Evolutionary conservation across 2,329 filamentous ascomycete genomes (phyloP).

Genomic region (Leptographium galeiforme): DNA sequence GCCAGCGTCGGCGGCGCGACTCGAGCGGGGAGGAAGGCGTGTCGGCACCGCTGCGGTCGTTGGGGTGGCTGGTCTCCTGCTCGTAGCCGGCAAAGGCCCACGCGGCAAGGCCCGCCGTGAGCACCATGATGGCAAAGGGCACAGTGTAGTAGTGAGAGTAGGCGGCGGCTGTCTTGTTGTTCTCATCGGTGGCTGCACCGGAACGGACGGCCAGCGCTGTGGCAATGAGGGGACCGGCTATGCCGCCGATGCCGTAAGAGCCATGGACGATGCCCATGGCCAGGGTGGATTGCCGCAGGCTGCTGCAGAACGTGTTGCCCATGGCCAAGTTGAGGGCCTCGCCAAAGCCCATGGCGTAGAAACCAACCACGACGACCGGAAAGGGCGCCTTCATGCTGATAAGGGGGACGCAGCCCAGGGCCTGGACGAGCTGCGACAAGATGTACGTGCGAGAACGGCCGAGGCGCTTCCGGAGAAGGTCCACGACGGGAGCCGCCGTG

Average conservation of each 20-base stretch:
- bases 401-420: constrained; percentile 50
- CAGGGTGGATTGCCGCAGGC: constrained; percentile 32
- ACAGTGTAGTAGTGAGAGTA: constrained; percentile 54
- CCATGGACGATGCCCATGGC: constrained; percentile 53
- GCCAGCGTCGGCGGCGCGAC: neutral
- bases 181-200: constrained; percentile 20
- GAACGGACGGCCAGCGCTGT: constrained; percentile 54
- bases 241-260: constrained; percentile 52
- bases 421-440: constrained; percentile 41
- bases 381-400: constrained; percentile 56
- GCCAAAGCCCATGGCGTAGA: constrained; percentile 53
- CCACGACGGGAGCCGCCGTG: constrained; percentile 54
- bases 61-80: constrained; percentile 29
- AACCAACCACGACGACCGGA: constrained; percentile 50
- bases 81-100: constrained; percentile 64
- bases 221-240: constrained; percentile 57
- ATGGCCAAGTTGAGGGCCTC: constrained; percentile 42
- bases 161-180: constrained; percentile 3
- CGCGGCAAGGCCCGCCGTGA: constrained; percentile 42
- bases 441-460: constrained; percentile 54
- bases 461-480: constrained; percentile 45
- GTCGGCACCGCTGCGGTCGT: constrained; percentile 5
- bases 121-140: constrained; percentile 40
- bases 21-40: neutral
- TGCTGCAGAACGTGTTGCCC: constrained; percentile 34